phyloP scores from a whole-genome alignment of 225 moss, liverwort and hornwort species.

The Pseudoscleropodium purum region DNA sequence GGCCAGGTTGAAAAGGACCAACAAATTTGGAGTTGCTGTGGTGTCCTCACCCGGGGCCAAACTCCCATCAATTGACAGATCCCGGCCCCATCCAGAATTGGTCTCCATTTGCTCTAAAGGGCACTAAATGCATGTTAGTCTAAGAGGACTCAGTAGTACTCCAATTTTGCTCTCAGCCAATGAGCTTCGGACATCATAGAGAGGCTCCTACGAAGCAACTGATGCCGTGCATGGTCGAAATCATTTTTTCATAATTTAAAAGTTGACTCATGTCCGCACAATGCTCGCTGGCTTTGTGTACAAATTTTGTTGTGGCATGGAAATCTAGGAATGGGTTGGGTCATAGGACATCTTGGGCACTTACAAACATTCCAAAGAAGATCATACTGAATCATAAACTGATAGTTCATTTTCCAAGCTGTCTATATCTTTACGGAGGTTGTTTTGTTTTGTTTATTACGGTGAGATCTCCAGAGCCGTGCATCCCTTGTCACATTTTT shows the following conservation, averaged over 20 bases:
- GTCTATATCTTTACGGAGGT: no score
- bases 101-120: background rate
- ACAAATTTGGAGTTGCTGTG: background rate
- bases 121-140: conserved; percentile 19
- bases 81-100: background rate
- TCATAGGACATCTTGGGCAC: background rate
- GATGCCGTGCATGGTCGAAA: background rate
- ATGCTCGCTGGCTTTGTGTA: background rate
- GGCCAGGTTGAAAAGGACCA: conserved; percentile 8
- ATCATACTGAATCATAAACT: background rate
- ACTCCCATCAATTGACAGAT: background rate
- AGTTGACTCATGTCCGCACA: background rate
- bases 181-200: no score
- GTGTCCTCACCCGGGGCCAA: background rate
- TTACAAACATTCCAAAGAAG: background rate
- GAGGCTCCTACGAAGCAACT: background rate
- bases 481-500: no score
- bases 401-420: no score
- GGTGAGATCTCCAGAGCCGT: no score
- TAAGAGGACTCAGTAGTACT: background rate
- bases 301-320: background rate
- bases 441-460: no score
- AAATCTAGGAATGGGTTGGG: background rate
- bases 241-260: background rate
- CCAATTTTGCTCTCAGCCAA: no score